A percentile compares a stretch with the other conserved stretches of the same genome.
Conservation (phyloP, 2,329 filamentous ascomycete species). For the Cyphellophora attinorum region DNA sequence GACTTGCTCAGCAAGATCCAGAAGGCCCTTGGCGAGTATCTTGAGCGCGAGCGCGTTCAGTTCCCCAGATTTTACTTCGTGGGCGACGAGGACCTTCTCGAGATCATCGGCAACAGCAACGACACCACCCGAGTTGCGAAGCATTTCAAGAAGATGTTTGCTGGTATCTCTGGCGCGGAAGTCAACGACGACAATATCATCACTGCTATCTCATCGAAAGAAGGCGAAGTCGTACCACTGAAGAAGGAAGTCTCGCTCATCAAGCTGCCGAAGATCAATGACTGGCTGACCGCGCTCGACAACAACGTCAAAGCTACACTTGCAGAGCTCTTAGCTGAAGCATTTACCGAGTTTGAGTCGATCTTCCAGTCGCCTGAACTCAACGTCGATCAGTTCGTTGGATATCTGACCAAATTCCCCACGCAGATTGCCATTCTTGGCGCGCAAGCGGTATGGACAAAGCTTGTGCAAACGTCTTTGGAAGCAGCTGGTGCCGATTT, state of each 20-base stretch:
- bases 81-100: conserved; percentile 91
- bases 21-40: conserved; percentile 94
- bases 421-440: conserved; percentile 93
- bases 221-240: conserved; percentile 77
- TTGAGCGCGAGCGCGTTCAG: conserved; percentile 92
- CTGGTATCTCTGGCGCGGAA: conserved; percentile 78
- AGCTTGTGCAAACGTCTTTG: conserved; percentile 69
- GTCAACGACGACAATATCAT: conserved; percentile 90
- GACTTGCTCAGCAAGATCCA: conserved; percentile 98
- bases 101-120: conserved; percentile 99
- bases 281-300: conserved; percentile 93
- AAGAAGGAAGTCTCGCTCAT: conserved; percentile 86
- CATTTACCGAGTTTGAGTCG: conserved; percentile 69
- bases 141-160: conserved; percentile 99
- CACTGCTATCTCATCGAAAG: conserved; percentile 86
- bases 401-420: conserved; percentile 77
- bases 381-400: conserved; percentile 59
- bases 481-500: conserved; percentile 61
- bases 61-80: conserved; percentile 99
- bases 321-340: conserved; percentile 80
- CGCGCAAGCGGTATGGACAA: conserved; percentile 89
- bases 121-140: conserved; percentile 94
- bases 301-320: conserved; percentile 89
- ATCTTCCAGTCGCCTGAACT: conserved; percentile 66
- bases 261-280: conserved; percentile 94